Evolutionary conservation across 2,329 filamentous ascomycete species (phyloP).

Genomic region (Botryotinia convoluta): DNA sequence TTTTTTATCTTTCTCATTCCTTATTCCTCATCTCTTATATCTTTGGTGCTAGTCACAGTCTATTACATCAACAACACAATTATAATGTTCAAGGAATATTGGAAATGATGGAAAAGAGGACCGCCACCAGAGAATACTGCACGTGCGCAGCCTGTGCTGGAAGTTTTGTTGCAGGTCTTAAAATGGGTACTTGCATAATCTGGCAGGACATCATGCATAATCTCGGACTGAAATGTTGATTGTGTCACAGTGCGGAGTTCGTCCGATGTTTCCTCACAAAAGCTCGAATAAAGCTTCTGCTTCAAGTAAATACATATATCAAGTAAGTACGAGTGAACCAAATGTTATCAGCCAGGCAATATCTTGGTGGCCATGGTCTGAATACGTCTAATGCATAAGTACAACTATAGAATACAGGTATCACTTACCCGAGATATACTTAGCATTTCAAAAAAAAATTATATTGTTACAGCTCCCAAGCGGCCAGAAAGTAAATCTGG

Average conservation of each 20-base stretch:
- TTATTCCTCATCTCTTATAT: background rate
- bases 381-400: no score
- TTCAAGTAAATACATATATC: background rate
- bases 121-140: background rate
- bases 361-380: background rate
- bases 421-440: background rate
- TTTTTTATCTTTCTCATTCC: background rate
- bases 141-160: background rate
- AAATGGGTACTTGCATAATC: slow-evolving; percentile 11
- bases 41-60: background rate
- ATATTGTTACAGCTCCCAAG: background rate
- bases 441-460: background rate
- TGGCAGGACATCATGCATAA: slow-evolving; percentile 2
- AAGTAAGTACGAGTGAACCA: background rate
- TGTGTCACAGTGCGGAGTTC: background rate
- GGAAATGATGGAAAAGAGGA: background rate
- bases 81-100: background rate
- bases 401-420: background rate
- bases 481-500: background rate
- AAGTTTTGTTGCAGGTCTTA: slow-evolving; percentile 17
- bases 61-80: background rate
- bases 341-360: background rate
- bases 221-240: background rate
- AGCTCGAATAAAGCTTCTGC: background rate
- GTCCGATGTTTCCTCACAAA: background rate